Evolutionary conservation across 352 stramenopile genomes (phyloP), one percentile per base, ranked within the genome.

Genomic region (Pythium aristosporum): DNA sequence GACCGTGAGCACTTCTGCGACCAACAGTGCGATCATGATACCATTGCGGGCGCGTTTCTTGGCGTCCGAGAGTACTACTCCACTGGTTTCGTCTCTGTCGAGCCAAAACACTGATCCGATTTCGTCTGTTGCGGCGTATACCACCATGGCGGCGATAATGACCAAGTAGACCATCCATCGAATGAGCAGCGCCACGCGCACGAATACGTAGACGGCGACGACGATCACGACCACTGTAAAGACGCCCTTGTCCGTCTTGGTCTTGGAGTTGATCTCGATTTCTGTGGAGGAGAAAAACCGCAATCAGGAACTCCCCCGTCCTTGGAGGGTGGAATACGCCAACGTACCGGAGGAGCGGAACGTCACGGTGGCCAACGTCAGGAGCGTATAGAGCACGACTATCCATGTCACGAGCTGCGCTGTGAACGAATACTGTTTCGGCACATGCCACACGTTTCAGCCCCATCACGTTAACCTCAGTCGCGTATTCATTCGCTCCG

Each of bases 141-240:
- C 88, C 48, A 88, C 56, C 57, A 89, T 68, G 39, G 87, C 76
- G 1, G 77, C 81, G 28, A 92, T 47, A 41, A 95, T 72, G 30
- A 92, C 74, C 77, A 78, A 94, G 68, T 94, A 96, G 25, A 96
- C 71, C 48, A 96, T 68, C 86, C 88, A 94, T 49, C 85, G 83
- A 47, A 93, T 83, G 23, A 96, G 69, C 46, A 95, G 54, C 18
- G 82, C 74, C 37, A 95, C 65, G 49, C 87, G 74, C 2, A 89
- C 80, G 18, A 94, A 75, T 28, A 92, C 44, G 59, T 92, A 91
- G 39, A 90, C 58, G 2, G 72, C 69, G 2, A 89, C 34, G 6
- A 86, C 34, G 25, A 86, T 67, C 1, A 79, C 21, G 10, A 74
- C 64, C 36, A 85, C 68, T 43, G 81, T 77, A 61, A 90, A 90